Conservation (phyloP, 1,139 yeast species). For the Diutina catenulata region DNA sequence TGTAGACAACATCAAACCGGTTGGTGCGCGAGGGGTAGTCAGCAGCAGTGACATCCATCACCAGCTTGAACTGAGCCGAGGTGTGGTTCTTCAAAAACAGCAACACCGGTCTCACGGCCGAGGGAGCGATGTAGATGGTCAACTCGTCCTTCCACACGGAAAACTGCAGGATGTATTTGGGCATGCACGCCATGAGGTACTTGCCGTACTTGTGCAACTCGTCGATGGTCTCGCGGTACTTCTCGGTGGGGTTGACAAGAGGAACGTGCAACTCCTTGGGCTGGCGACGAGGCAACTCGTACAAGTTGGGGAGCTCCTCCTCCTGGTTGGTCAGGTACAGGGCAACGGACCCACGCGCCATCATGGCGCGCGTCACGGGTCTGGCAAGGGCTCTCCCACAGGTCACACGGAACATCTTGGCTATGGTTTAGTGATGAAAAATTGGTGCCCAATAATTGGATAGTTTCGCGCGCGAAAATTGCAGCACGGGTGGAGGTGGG, state of each 20-base stretch:
- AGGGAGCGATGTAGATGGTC: slow-evolving; percentile 65
- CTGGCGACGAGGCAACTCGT: slow-evolving; percentile 27
- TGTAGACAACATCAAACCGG: slow-evolving; percentile 82
- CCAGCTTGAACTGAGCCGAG: slow-evolving; percentile 67
- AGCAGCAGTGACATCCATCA: slow-evolving; percentile 76
- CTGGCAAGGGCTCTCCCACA: slow-evolving; percentile 3
- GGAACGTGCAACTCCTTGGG: slow-evolving; percentile 36
- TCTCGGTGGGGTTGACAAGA: slow-evolving; percentile 68
- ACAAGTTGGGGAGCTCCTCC: slow-evolving; percentile 15
- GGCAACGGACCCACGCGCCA: not conserved
- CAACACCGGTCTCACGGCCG: slow-evolving; percentile 60
- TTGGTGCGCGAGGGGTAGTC: slow-evolving; percentile 79
- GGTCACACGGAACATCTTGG: slow-evolving; percentile 5
- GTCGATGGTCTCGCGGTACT: slow-evolving; percentile 55
- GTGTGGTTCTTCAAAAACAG: slow-evolving; percentile 69
- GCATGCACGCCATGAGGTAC: slow-evolving; percentile 67
- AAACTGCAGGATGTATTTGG: slow-evolving; percentile 74
- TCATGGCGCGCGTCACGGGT: slow-evolving; percentile 3
- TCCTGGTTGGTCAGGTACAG: too few relatives aligned
- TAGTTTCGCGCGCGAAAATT: not conserved
- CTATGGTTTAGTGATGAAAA: slow-evolving; percentile 4
- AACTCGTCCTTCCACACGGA: slow-evolving; percentile 89
- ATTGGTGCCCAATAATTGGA: slow-evolving; percentile 4
- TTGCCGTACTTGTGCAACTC: slow-evolving; percentile 78
- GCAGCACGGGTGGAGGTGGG: not conserved